These are phyloP conservation scores for Aegilops umbellulata DNA, from an alignment of 176 grass and related monocot genomes.

Conservation along the genomic window DNA sequence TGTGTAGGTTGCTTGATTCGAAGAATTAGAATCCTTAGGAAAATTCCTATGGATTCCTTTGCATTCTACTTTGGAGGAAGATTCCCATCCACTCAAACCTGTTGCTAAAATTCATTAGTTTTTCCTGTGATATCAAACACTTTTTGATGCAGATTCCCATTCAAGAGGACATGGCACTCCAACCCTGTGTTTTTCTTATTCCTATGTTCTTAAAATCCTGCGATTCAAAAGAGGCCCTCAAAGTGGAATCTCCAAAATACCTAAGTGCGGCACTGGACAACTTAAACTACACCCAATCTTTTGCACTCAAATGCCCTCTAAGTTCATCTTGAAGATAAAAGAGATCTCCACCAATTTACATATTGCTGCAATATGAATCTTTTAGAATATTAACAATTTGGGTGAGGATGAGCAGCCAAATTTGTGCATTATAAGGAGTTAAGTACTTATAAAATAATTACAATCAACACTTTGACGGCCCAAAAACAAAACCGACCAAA, in stretches of 20 bases:
- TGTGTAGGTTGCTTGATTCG: too few relatives aligned
- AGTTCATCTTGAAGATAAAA: not conserved
- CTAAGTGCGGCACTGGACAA: not conserved
- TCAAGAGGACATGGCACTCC: too few relatives aligned
- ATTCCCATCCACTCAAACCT: too few relatives aligned
- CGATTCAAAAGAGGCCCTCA: too few relatives aligned
- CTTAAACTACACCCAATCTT: conserved; percentile 5
- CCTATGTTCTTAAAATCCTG: too few relatives aligned
- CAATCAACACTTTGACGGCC: not conserved
- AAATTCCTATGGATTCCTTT: too few relatives aligned
- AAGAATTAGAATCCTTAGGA: too few relatives aligned
- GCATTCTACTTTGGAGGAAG: too few relatives aligned
- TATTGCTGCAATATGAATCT: not conserved
- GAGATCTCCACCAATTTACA: not conserved
- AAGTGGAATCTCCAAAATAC: not conserved
- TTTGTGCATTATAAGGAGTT: not conserved
- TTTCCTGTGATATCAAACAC: too few relatives aligned
- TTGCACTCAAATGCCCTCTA: not conserved
- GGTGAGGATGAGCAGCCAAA: not conserved
- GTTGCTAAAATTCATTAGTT: too few relatives aligned
- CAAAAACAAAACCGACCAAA: not conserved
- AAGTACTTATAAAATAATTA: not conserved
- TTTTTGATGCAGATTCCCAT: too few relatives aligned
- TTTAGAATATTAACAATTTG: not conserved
- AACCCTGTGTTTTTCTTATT: too few relatives aligned